Base-by-base conservation (phyloP, 1,284 basidiomycete species). In the Boletellus dicymbophilus region DNA sequence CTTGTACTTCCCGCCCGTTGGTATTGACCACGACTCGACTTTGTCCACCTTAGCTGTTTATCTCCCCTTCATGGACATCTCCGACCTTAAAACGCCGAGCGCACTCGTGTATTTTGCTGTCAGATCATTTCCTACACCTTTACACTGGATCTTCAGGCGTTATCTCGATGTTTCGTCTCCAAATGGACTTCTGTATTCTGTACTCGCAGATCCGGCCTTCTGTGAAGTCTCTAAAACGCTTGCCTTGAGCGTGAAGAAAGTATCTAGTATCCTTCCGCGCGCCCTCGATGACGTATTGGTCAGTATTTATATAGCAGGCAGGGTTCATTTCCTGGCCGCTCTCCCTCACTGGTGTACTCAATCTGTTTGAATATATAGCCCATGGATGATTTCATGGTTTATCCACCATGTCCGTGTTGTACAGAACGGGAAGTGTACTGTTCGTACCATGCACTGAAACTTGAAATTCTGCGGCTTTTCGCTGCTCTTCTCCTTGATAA, bases 21-120 rank as follows among this genome's bases (percentile, higher is more conserved):
- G 65, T 36, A 60, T 82, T 10, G 73, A 77, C 54, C 75, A 82
- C 51, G 75, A 84, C 53, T 77, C 75, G n/a, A 57, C 64, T 1
- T 68, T 77, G 28, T 75, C 78, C 6, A 66, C 61, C 42, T 51
- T 81, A 26, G 51, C 74, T 13, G 71, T 76, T 53, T 65, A 75
- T 37, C 63, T 66, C 6, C 69, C 74, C 18, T 60, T 70, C 30
- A 47, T 73, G 26, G 38, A 54, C 26, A 46, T 21, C 42, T 44
- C 43, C 21, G 46, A 55, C 50, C 40, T 23, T 23, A 52, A 50
- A 26, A 51, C 30, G 38, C 57, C 57, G 45, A 55, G 49, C 44
- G 67, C 73, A 8, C 62, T 72, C 46, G 58, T 77, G 44, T 63
- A 74, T 48, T 78, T 82, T 60, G 56, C 76, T 31, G 59, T 72